Evolutionary conservation across 805 yeast species (phyloP), one percentile per base, ranked within the genome.

Genomic region (Metschnikowia colocasiae): DNA sequence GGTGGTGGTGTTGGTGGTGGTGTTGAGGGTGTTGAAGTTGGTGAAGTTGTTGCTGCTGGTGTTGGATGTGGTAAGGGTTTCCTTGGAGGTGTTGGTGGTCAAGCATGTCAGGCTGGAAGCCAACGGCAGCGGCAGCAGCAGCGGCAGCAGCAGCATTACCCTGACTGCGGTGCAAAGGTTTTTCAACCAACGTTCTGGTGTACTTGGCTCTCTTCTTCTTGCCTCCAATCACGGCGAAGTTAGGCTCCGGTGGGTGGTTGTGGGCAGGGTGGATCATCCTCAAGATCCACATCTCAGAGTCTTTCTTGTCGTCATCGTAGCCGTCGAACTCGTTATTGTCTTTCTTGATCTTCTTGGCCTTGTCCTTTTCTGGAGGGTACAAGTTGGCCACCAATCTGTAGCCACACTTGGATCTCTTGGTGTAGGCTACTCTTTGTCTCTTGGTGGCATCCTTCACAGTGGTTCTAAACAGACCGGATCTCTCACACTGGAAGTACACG

Each of bases 391-490:
- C 76, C 52, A 73, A 60, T 44, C 76, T 54, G 60, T 71, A 73
- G 18, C 74, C 75, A 60, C 78, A 73, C 60, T 73, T 73, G 58
- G 65, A 67, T 52, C 78, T 58, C 59, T 73, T 73, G 47, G 76
- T 72, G 62, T 71, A 73, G 12, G 76, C 78, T 10, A 71, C 74
- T 54, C 78, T 57, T 53, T 73, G 76, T 59, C 78, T 60, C 60
- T 72, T 71, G 41, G 69, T 55, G 20, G 73, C 62, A 43, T 71
- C 76, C 58, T 73, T 72, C 45, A 73, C 78, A 3, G 78, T 73
- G 34, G 78, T 73, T 59, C 78, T 61, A 51, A 71, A 73, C 29
- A 67, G 61, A 2, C 78, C 78, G 5, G 73, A 67, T 40, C 75
- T 56, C 55, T 73, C 78, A 55, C 75, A 73, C 58, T 71, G 75